phyloP scores from a whole-genome alignment of 805 yeast genomes.

The Brettanomyces custersianus region DNA sequence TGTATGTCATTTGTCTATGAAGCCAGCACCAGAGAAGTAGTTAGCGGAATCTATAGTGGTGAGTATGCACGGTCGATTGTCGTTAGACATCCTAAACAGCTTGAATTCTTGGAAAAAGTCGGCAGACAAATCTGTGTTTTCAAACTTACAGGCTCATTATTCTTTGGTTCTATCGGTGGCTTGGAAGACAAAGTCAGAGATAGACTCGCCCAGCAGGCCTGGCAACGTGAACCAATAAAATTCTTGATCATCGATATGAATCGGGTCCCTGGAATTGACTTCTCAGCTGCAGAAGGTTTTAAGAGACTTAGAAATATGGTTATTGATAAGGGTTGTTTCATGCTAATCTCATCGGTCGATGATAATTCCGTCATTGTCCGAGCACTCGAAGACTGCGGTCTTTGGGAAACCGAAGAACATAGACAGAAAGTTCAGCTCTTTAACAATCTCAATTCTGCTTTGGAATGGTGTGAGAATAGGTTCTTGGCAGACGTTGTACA shows the following conservation, averaged over 20 bases:
- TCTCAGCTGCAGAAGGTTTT: slow-evolving; percentile 94
- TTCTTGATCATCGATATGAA: slow-evolving; percentile 80
- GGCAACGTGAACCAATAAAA: slow-evolving; percentile 53
- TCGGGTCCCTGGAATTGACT: slow-evolving; percentile 75
- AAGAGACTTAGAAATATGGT: slow-evolving; percentile 75
- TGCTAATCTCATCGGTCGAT: slow-evolving; percentile 71
- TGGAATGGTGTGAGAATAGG: slow-evolving; percentile 96
- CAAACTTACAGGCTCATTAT: slow-evolving; percentile 80
- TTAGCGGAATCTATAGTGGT: slow-evolving; percentile 78
- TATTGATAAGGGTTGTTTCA: slow-evolving; percentile 55
- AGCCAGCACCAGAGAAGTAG: slow-evolving; percentile 76
- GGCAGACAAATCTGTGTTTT: slow-evolving; percentile 87
- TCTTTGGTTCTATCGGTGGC: slow-evolving; percentile 93
- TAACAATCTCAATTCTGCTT: slow-evolving; percentile 71
- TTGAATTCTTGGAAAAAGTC: slow-evolving; percentile 71
- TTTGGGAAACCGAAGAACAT: slow-evolving; percentile 47
- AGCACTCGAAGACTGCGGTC: slow-evolving; percentile 75
- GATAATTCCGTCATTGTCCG: slow-evolving; percentile 57
- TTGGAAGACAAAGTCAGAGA: slow-evolving; percentile 69
- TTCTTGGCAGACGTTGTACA: slow-evolving; percentile 58
- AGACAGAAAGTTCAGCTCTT: slow-evolving; percentile 52
- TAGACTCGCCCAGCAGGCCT: slow-evolving; percentile 48
- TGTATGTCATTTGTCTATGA: slow-evolving; percentile 93
- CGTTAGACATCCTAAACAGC: slow-evolving; percentile 81
- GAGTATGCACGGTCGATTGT: slow-evolving; percentile 87